A percentile compares a stretch with the other conserved stretches of the same genome.
Evolutionary conservation across 1,284 basidiomycete species (phyloP).

Genomic region (Fomitopsis palustris): DNA sequence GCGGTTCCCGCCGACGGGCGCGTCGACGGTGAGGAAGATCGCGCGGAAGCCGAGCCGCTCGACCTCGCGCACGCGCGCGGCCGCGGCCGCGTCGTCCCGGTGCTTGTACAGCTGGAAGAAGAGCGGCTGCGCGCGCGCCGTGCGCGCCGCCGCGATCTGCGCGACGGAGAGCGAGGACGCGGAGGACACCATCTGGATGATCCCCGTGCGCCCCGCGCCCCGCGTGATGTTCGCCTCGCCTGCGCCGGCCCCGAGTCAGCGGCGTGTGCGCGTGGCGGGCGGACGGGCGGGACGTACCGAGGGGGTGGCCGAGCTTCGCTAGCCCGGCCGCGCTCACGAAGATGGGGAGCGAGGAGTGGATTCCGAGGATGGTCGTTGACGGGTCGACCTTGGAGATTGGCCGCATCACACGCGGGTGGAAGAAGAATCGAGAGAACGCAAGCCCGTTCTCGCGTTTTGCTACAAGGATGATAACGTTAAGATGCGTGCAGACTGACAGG

Average conservation of each 20-base stretch:
- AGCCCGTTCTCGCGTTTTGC: conserved; percentile 66
- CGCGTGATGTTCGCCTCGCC: conserved; percentile 81
- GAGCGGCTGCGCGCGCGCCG: conserved; percentile 59
- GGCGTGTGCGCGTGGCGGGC: conserved; percentile 8
- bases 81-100: conserved; percentile 64
- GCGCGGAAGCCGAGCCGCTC: conserved; percentile 76
- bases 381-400: conserved; percentile 69
- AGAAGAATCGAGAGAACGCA: conserved; percentile 80
- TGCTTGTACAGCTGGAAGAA: conserved; percentile 92
- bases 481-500: too few relatives aligned
- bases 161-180: conserved; percentile 79
- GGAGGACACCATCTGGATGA: conserved; percentile 88
- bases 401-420: conserved; percentile 77
- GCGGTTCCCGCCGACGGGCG: conserved; percentile 81
- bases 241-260: background rate
- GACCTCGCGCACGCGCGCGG: conserved; percentile 69
- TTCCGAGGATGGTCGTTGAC: conserved; percentile 75
- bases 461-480: conserved; percentile 30
- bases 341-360: conserved; percentile 71
- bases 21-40: conserved; percentile 90
- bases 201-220: conserved; percentile 63
- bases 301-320: conserved; percentile 85
- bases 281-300: conserved; percentile 34
- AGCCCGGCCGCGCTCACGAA: conserved; percentile 87
- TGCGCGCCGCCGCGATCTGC: conserved; percentile 61